Evolutionary conservation across 2,329 filamentous ascomycete genomes (phyloP).

Genomic region (Trichoderma koningiopsis): DNA sequence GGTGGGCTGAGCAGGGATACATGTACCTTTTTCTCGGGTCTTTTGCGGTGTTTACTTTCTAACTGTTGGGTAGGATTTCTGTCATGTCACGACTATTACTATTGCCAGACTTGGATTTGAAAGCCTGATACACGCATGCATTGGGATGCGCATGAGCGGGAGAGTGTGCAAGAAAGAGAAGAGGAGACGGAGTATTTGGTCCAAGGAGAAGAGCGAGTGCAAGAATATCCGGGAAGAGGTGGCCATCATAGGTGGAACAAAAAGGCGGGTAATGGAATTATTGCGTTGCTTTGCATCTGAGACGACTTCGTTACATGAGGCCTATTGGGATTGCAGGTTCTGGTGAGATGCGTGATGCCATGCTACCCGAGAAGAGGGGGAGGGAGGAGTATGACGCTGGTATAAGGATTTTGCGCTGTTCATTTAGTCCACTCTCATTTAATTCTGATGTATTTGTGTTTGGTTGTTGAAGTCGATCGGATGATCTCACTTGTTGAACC

Average conservation of each 20-base stretch:
- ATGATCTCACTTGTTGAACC: no score
- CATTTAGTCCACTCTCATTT: neutral
- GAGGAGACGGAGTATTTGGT: neutral
- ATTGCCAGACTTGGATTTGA: neutral
- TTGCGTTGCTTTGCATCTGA: neutral
- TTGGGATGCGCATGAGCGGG: neutral
- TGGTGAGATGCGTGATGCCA: neutral
- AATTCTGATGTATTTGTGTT: neutral
- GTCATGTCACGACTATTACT: neutral
- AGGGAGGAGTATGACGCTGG: neutral
- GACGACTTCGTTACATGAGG: neutral
- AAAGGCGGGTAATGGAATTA: neutral
- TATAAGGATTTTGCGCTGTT: neutral
- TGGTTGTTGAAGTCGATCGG: neutral
- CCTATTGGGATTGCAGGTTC: neutral
- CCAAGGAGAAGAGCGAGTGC: neutral
- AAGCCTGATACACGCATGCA: neutral
- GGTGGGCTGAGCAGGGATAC: neutral
- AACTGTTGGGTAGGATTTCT: conserved; percentile 6
- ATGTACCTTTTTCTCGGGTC: neutral
- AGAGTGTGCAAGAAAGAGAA: neutral
- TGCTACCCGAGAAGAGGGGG: neutral
- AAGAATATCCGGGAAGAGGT: neutral
- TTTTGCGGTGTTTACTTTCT: neutral
- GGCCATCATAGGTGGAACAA: neutral